Evolutionary conservation across 2,329 filamentous ascomycete genomes (phyloP), one percentile per base, ranked within the genome.

Genomic region (Mariannaea elegans): DNA sequence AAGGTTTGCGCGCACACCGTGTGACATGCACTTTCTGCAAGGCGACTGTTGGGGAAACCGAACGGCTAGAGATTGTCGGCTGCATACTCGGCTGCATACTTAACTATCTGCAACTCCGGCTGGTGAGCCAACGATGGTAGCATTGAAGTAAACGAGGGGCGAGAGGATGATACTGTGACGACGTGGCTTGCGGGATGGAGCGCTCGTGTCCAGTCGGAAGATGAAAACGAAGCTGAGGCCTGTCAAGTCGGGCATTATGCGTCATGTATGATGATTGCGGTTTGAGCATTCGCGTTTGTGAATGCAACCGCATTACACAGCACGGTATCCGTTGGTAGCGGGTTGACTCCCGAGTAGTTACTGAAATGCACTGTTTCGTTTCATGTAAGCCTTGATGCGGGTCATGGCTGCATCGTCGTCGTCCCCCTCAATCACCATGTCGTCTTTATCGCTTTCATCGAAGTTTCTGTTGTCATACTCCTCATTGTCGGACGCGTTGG

Each of bases 401-500:
- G 75, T 76, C 74, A 78, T 77, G 18, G 73, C 71, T 45, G 71
- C 71, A 46, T 76, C 75, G 50, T 79, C 77, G 38, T 77, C 76
- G 38, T 68, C 69, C 18, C 67, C 73, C 19, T 78, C 77, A 46
- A 80, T 71, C 36, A 75, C 76, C 65, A 74, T 74, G 18, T 76
- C 75, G 47, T 78, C 74, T 18, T 75, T 74, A 18, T 75, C 74
- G 36, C 76, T 72, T 21, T 77, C 76, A 14, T 75, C 71, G 38
- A 75, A 73, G 21, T 75, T 69, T 7, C 74, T 72, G 18, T 81
- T 72, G 53, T 82, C 82, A 54, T 80, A 85, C 65, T 86, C 84
- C 65, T 87, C 84, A 7, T 82, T 75, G 63, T 86, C 84, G 2
- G 84, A 85, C 8, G 82, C 82, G 51, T 85, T 83, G 21, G 75